Evolutionary conservation across 2,329 filamentous ascomycete species (phyloP).

Genomic region (Calonectria fujianensis): DNA sequence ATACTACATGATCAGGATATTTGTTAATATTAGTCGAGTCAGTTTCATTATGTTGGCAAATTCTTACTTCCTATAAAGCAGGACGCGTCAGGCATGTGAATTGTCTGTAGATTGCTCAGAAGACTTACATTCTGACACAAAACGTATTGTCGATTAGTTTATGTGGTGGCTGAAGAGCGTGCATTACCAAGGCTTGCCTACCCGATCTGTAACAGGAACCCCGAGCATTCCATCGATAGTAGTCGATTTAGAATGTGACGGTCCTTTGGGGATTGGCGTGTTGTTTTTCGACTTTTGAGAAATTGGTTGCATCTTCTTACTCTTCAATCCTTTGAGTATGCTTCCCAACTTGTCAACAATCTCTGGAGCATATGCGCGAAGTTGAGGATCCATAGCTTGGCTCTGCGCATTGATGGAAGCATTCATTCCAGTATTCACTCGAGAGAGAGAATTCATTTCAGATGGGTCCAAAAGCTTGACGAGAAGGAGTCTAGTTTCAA

Average conservation of each 20-base stretch:
- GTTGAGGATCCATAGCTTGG: background rate
- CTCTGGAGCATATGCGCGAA: constrained; percentile 12
- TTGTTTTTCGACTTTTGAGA: background rate
- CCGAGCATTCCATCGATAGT: constrained; percentile 2
- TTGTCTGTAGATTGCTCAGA: too few species aligned
- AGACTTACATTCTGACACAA: background rate
- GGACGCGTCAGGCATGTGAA: too few species aligned
- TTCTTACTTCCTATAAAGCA: too few species aligned
- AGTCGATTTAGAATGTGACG: constrained; percentile 2
- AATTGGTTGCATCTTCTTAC: background rate
- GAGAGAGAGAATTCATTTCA: background rate
- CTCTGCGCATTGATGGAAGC: background rate
- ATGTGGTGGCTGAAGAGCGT: background rate
- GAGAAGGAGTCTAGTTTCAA: constrained; percentile 20
- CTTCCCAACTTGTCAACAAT: constrained; percentile 9
- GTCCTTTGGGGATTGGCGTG: background rate
- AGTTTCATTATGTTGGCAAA: too few species aligned
- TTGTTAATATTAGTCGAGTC: too few species aligned
- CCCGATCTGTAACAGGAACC: constrained; percentile 11
- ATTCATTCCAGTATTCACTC: background rate
- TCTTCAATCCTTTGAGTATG: constrained; percentile 11
- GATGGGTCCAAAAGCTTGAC: background rate
- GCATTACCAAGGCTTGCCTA: constrained; percentile 14
- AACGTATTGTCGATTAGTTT: background rate
- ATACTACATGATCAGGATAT: too few species aligned